Percentiles rank a stretch among this genome's conserved stretches.
Evolutionary conservation across 73 alveolate species (phyloP).

Genomic region (Tetrahymena borealis): DNA sequence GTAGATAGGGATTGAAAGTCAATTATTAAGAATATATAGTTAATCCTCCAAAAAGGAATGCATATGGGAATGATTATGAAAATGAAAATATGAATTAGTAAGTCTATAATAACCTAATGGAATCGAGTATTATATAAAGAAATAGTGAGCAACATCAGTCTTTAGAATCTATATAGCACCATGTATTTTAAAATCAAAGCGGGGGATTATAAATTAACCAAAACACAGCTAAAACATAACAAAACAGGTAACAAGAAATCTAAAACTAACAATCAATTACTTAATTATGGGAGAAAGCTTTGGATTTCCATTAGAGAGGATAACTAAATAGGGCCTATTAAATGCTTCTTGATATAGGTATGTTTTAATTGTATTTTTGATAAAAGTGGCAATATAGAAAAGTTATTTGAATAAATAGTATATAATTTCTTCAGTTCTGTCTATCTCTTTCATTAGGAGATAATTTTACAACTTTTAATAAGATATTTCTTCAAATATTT

Average conservation of each 20-base stretch:
- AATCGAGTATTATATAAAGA: neutral
- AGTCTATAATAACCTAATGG: neutral
- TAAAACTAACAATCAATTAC: neutral
- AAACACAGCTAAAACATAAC: neutral
- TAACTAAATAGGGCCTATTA: neutral
- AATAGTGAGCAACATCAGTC: neutral
- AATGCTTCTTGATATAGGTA: neutral
- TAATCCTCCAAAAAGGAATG: neutral
- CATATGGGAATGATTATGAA: neutral
- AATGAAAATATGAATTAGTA: neutral
- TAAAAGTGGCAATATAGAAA: too few relatives aligned
- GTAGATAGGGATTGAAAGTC: neutral
- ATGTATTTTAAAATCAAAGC: neutral
- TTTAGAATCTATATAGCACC: neutral
- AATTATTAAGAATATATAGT: neutral
- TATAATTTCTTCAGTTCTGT: too few relatives aligned
- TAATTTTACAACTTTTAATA: too few relatives aligned
- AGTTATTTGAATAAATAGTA: too few relatives aligned
- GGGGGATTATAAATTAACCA: neutral
- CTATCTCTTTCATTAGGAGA: too few relatives aligned
- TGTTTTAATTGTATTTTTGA: too few relatives aligned
- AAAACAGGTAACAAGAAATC: neutral
- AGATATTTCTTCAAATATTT: too few relatives aligned
- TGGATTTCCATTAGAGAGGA: neutral
- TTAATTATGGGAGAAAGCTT: neutral